Base-by-base conservation (phyloP, 2,329 filamentous ascomycete genomes). In the Biscogniauxia sp. region DNA sequence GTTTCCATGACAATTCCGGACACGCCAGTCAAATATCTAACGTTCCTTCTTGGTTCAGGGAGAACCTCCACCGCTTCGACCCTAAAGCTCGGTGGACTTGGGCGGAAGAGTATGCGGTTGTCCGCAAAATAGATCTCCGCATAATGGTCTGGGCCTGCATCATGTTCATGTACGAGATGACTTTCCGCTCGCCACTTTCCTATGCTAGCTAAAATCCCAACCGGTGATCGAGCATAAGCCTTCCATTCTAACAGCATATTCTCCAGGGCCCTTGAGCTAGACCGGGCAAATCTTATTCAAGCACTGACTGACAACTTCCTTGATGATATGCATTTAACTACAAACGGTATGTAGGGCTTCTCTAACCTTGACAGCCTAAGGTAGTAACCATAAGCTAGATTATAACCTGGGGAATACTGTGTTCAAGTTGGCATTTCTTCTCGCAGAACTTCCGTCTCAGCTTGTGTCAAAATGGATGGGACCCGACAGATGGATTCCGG, bases 381-480 rank as follows among this genome's bases (percentile, higher is more conserved):
- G 17, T 20, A 3, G n/a, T 26, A 15, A 51, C 15, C 2, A 8
- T 5, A 2, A 1, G 13, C 49, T 23, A 78, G 75, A 79, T 53
- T 82, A 79, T 66, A 85, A 84, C 65, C 70, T 79, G 7, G 83
- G 83, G 37, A 77, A 84, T 68, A 83, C 80, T 0, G 77, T 85
- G 51, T 85, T 84, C 61, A 77, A 78, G 6, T 66, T 83, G 2
- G 77, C 77, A 0, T 86, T 86, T 63, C 70, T 86, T 2, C 73
- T 77, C 6, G 83, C 85, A 0, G 84, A 88, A 66, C 73, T 88
- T 1, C 85, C 85, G 0, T 87, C 84, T 0, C 84, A 87, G 65
- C 76, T 88, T 5, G 70, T 87, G 9, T 80, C 78, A 49, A 88
- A 88, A 69, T 80, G 79, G 70, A 69, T 68, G 51, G 66, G 66